These are phyloP conservation scores for Coccomyxa sp. DNA, from an alignment of 139 green algal species.

Conservation along the genomic window DNA sequence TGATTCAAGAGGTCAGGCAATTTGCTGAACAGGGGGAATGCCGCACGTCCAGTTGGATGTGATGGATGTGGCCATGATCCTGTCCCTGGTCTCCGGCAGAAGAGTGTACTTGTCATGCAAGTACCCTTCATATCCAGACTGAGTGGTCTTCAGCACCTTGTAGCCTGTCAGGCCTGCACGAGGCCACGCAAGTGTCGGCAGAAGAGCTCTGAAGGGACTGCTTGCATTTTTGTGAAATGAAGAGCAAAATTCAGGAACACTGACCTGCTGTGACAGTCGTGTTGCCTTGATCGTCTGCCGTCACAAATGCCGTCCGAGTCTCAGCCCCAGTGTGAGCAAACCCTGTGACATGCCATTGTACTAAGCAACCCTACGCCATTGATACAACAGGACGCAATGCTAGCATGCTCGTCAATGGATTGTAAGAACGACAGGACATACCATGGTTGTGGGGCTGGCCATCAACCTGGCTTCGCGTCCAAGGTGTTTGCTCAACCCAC, in stretches of 20 bases:
- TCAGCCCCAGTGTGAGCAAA: constrained; percentile 38
- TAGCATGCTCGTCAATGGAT: not conserved
- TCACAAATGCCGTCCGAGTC: constrained; percentile 58
- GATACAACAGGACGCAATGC: too few relatives aligned
- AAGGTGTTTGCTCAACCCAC: constrained; percentile 80
- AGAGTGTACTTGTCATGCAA: constrained; percentile 84
- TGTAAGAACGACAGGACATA: constrained; percentile 7
- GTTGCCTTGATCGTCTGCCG: constrained; percentile 44
- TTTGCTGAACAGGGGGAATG: too few relatives aligned
- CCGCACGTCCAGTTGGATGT: constrained; percentile 77
- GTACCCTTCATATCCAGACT: constrained; percentile 91
- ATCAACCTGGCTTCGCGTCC: constrained; percentile 54
- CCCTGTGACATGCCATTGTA: too few relatives aligned
- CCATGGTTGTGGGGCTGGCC: constrained; percentile 76
- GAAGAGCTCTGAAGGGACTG: not conserved
- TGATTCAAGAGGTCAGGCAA: too few relatives aligned
- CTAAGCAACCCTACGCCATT: too few relatives aligned
- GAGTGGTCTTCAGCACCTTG: constrained; percentile 85
- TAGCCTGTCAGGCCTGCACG: constrained; percentile 52
- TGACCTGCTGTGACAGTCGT: constrained; percentile 52
- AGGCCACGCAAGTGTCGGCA: not conserved
- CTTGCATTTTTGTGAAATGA: too few relatives aligned
- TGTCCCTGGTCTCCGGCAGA: constrained; percentile 78
- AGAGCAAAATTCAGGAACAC: too few relatives aligned
- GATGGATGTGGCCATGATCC: constrained; percentile 86